Conservation (phyloP, 441 rosid species). For the Gossypium gossypioides region DNA sequence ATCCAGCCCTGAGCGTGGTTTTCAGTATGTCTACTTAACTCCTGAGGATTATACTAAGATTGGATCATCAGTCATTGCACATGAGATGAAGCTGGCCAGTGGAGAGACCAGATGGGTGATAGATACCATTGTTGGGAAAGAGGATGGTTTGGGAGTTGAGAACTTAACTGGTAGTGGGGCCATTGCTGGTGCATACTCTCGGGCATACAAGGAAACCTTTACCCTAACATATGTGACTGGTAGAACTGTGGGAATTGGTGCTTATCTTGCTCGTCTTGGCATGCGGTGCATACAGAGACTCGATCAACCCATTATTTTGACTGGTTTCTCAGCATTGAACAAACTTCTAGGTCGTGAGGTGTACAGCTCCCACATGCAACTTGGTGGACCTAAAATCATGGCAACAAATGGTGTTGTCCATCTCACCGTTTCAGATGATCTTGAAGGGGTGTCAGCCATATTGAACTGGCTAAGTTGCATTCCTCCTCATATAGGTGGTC, state of each 20-base stretch:
- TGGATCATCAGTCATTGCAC: conserved; percentile 77
- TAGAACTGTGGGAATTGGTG: conserved; percentile 96
- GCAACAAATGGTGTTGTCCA: conserved; percentile 98
- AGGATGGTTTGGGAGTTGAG: conserved; percentile 96
- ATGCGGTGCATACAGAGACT: conserved; percentile 99
- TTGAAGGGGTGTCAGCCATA: conserved; percentile 86
- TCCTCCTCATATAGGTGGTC: conserved; percentile 72
- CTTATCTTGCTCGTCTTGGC: conserved; percentile 97
- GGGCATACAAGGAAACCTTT: conserved; percentile 92
- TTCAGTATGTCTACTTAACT: conserved; percentile 78
- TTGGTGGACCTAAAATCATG: conserved; percentile 99
- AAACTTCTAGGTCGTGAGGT: conserved; percentile 99
- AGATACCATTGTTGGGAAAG: conserved; percentile 92
- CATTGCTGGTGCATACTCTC: conserved; percentile 94
- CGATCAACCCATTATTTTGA: conserved; percentile 96
- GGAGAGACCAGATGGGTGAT: conserved; percentile 93
- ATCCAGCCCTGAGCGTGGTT: conserved; percentile 75
- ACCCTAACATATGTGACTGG: conserved; percentile 95
- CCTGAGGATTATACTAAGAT: conserved; percentile 62
- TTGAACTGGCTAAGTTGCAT: conserved; percentile 89
- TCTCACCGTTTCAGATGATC: conserved; percentile 97
- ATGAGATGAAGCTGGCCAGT: conserved; percentile 61
- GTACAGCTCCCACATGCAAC: conserved; percentile 99
- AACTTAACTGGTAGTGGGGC: conserved; percentile 97
- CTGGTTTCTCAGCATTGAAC: conserved; percentile 96